These are phyloP conservation scores for Marsdenia floribunda DNA, from an alignment of 257 asterid species.

Conservation along the genomic window DNA sequence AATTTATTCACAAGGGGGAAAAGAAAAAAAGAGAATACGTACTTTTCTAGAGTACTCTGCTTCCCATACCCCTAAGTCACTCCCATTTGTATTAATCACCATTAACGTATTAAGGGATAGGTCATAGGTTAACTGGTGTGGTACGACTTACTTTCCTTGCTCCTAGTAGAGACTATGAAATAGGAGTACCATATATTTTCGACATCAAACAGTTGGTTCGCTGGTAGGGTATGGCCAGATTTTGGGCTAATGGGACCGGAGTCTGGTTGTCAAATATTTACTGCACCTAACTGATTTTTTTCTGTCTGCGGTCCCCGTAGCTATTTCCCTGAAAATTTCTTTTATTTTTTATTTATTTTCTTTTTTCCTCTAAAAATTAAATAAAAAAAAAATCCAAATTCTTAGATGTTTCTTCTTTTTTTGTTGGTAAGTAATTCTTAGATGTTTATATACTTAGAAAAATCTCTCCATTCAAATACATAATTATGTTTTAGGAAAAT, in stretches of 20 bases:
- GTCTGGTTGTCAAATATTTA: background rate
- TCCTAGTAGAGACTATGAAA: background rate
- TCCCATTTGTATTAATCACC: background rate
- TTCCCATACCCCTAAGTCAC: background rate
- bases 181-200: too few species aligned
- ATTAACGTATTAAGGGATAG: background rate
- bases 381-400: too few species aligned
- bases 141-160: background rate
- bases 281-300: background rate
- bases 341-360: too few species aligned
- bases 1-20: background rate
- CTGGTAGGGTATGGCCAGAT: background rate
- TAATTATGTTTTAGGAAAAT: too few species aligned
- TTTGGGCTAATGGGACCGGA: background rate
- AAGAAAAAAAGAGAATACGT: background rate
- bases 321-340: too few species aligned
- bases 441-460: too few species aligned
- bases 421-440: too few species aligned
- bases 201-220: background rate
- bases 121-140: background rate
- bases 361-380: too few species aligned
- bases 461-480: too few species aligned
- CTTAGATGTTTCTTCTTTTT: too few species aligned
- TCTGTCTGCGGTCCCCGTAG: background rate
- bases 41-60: background rate